Base-by-base conservation (phyloP, 2,329 filamentous ascomycete species). In the Calonectria pseudoreteaudii region DNA sequence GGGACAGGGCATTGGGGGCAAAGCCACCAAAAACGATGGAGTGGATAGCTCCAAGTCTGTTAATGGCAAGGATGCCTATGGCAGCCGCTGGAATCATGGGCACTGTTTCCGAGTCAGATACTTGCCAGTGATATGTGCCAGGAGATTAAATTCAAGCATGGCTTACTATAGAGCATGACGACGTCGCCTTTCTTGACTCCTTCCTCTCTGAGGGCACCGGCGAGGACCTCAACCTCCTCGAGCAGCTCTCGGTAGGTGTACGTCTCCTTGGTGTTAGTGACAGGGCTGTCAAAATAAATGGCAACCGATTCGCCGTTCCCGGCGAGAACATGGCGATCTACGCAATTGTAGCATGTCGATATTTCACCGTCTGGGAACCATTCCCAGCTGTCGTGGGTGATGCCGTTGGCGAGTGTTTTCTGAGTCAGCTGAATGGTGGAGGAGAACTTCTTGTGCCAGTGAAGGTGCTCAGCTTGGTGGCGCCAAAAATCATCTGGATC, bases 11-110 rank as follows among this genome's bases (percentile, higher is more conserved):
- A 13, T 89, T 88, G 0, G 95, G 89, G 0, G 95, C 95, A 82
- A 98, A 98, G 0, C 96, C 96, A 52, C 96, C 96, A 84, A 98
- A 98, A 4, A 98, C 96, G 6, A 98, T 95, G 4, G 94, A 93
- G 82, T 98, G 96, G 67, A 98, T 92, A 20, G 95, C 96, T 14
- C 96, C 96, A 0, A 98, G 88, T 13, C 95, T 91, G 74, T 92
- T 92, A 73, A 94, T 91, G 30, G 96, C 95, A 5, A 98, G 91
- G 76, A 97, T 95, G 13, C 94, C 96, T 75, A 97, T 92, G n/a
- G 98, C 83, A 2, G 95, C 94, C 0, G 95, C 93, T 0, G 96
- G 96, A 53, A 98, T 95, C 96, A 98, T 98, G 69, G 96, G 96
- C 96, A 98, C 93, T 95, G 76, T 30, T 34, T 3, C 26, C n/a